Evolutionary conservation across 257 asterid genomes (phyloP).

Genomic region (Osmanthus fragrans): DNA sequence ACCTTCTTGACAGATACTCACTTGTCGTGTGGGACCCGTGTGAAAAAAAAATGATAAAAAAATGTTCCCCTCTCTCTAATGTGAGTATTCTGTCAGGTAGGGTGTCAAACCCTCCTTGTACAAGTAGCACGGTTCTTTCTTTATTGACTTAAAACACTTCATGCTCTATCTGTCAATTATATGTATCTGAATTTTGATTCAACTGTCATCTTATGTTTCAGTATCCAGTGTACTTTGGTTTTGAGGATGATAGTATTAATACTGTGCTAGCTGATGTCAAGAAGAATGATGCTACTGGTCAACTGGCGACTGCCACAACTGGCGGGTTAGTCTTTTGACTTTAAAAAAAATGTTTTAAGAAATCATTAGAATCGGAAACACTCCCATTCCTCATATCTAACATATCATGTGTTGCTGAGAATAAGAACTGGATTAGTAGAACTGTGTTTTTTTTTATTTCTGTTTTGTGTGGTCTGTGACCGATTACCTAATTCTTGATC

Average conservation of each 20-base stretch:
- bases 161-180: background rate
- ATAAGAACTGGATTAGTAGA: background rate
- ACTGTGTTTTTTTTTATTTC: constrained; percentile 3
- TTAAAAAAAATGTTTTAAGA: background rate
- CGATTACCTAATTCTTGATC: background rate
- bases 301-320: constrained; percentile 94
- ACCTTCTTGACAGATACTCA: no score
- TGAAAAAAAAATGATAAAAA: no score
- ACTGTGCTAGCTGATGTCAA: constrained; percentile 79
- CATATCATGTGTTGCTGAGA: constrained; percentile 4
- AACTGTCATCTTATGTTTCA: constrained; percentile 38
- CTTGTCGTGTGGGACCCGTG: no score
- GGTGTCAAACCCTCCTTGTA: no score
- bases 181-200: constrained; percentile 12
- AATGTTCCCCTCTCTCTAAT: no score
- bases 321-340: constrained; percentile 77
- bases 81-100: no score
- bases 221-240: constrained; percentile 96
- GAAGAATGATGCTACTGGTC: constrained; percentile 89
- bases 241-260: constrained; percentile 72
- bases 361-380: background rate
- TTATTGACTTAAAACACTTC: constrained; percentile 5
- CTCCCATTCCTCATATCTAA: constrained; percentile 3
- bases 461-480: background rate
- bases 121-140: no score